These are phyloP conservation scores for Scedosporium minutisporum DNA, from an alignment of 2,329 filamentous ascomycete species.

Conservation along the genomic window DNA sequence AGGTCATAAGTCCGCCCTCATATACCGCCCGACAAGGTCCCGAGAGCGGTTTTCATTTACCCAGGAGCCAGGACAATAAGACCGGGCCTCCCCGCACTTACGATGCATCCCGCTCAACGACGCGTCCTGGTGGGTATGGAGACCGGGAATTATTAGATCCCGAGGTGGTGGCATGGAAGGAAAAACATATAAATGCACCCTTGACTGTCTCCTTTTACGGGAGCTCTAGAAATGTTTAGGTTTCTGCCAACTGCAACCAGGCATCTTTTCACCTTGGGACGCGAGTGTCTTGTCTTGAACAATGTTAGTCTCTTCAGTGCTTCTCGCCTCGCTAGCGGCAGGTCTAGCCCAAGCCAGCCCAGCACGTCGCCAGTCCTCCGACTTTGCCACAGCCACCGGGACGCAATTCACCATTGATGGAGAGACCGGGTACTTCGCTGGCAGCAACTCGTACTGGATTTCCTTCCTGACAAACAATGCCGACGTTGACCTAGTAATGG, in stretches of 20 bases:
- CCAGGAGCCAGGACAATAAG: neutral
- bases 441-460: slow-evolving; percentile 50
- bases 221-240: neutral
- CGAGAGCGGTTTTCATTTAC: neutral
- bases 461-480: slow-evolving; percentile 41
- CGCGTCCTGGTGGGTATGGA: neutral
- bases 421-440: slow-evolving; percentile 37
- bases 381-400: slow-evolving; percentile 16
- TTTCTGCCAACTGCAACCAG: neutral
- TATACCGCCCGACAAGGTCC: neutral
- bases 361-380: slow-evolving; percentile 11
- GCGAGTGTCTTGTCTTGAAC: neutral
- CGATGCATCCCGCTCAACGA: neutral
- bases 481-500: slow-evolving; percentile 45
- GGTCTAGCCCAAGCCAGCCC: neutral
- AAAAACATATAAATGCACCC: neutral
- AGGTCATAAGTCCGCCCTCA: slow-evolving; percentile 6
- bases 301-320: neutral
- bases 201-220: neutral
- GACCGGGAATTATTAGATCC: neutral
- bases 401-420: slow-evolving; percentile 33
- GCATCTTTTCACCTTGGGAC: neutral
- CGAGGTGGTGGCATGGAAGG: neutral
- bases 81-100: neutral
- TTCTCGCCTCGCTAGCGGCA: neutral